Evolutionary conservation across 2,329 filamentous ascomycete genomes (phyloP), one percentile per base, ranked within the genome.

Genomic region (Keithomyces neogunnii): DNA sequence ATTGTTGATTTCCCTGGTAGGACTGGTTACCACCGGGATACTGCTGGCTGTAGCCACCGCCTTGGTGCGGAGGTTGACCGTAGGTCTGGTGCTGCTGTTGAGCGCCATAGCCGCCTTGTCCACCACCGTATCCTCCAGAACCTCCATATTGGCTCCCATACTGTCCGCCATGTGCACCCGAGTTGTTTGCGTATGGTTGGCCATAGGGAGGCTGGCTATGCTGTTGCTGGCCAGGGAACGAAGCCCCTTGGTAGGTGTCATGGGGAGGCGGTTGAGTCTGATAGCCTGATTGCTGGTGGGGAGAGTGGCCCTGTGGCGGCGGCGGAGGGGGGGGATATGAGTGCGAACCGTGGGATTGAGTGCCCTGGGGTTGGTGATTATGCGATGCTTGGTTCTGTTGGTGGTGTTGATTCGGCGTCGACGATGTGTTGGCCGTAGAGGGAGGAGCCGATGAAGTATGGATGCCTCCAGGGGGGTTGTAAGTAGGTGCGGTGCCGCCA

Each of bases 401-500:
- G 50, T 56, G 57, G n/a, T 55, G 50, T 54, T 63, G 59, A 5
- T 63, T 66, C 47, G 62, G 56, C n/a, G 64, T 63, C 32, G 62
- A 56, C 33, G 47, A 36, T 5, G 36, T 45, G 50, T 60, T 56
- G 31, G 60, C 52, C 10, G 57, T 53, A 10, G 60, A 56, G 39
- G 58, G 59, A 29, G 54, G 55, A 30, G 55, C 55, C 43, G 63
- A 63, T 36, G 63, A 59, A 29, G 56, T 57, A 32, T 62, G 59
- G 39, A 59, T 51, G 31, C 59, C 61, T 13, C 65, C 62, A 9
- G 66, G 61, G 8, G 69, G 67, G 19, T 70, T 63, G 53, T 71
- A 71, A 4, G 67, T 70, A 10, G 85, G 85, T 39, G 83, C 80
- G 51, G 78, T 73, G 51, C 82, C 73, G 52, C 82, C 84, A 54